phyloP scores from a whole-genome alignment of 2,329 filamentous ascomycete genomes.

The Raffaelea albimanens region DNA sequence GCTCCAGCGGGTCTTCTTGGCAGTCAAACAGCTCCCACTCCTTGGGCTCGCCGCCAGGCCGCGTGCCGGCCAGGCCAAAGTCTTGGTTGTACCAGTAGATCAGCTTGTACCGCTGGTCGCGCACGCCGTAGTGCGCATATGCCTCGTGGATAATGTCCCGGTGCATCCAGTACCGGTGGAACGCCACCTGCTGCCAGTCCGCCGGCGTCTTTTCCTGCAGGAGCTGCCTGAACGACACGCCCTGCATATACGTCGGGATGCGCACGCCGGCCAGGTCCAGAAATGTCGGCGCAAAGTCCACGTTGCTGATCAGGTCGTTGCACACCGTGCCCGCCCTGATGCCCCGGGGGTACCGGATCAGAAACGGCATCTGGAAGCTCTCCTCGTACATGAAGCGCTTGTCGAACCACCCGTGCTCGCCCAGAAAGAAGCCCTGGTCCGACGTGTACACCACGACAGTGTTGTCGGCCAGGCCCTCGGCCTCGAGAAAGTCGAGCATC shows the following conservation, averaged over 20 bases:
- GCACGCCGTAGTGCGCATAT: conserved; percentile 41
- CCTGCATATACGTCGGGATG: conserved; percentile 42
- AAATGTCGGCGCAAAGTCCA: conserved; percentile 43
- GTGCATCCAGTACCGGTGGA: conserved; percentile 49
- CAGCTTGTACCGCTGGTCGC: conserved; percentile 42
- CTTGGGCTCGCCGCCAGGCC: conserved; percentile 28
- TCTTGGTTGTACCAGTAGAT: conserved; percentile 48
- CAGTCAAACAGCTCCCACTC: conserved; percentile 49
- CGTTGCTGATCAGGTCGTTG: conserved; percentile 30
- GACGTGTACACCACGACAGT: conserved; percentile 45
- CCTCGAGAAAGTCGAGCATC: conserved; percentile 35
- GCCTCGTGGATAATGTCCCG: conserved; percentile 38
- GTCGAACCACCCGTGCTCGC: conserved; percentile 49
- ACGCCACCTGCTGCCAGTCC: conserved; percentile 41
- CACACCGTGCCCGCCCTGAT: conserved; percentile 29
- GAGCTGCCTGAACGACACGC: conserved; percentile 27
- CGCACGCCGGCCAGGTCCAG: conserved; percentile 33
- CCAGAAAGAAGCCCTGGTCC: conserved; percentile 47
- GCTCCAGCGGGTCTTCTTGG: conserved; percentile 36
- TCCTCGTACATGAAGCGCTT: conserved; percentile 51
- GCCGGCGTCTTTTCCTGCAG: conserved; percentile 19
- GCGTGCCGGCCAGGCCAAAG: conserved; percentile 33
- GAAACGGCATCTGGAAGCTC: conserved; percentile 46
- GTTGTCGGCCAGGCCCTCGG: conserved; percentile 29
- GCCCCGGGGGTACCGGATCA: conserved; percentile 33